Evolutionary conservation across 192 early-diverging fungal genomes (phyloP), one percentile per base, ranked within the genome.

Genomic region (Coemansia sp.): DNA sequence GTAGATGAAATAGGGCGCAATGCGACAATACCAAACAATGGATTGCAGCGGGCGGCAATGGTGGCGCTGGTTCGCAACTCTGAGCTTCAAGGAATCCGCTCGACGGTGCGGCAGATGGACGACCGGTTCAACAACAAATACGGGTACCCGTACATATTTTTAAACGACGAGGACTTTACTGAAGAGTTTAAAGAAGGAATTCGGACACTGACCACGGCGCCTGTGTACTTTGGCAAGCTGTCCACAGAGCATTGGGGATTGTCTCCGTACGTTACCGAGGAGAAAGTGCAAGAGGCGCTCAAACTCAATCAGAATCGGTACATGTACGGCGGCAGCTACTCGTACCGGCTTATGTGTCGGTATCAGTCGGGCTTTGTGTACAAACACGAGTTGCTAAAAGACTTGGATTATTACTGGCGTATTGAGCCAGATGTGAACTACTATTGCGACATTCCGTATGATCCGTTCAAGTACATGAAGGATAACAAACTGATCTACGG

Each of bases 101-200:
- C 68, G 47, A 82, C 85, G 22, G 78, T 92, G 26, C 73, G 74
- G 27, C 78, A 85, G 64, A 69, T 92, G 19, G 84, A 92, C 62
- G 78, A 87, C 66, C 82, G 83, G 32, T 91, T 92, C 65, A 92
- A 92, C 68, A 68, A 78, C 47, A 67, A 82, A 18, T 91, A 83
- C 74, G 59, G 85, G 47, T 93, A 93, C 67, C 91, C 89, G 11
- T 93, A 92, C 69, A 85, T 93, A 27, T 87, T 92, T 62, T 69
- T 93, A 47, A 93, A 92, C 75, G 85, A 92, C 63, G 75, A 83
- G 41, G 83, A 83, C 7, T 92, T 92, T 56, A 84, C 88, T 13
- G 79, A 86, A 27, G 78, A 88, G 68, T 93, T 93, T 78, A 80
- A 80, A 37, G 67, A 69, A 26, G 81, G 81, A 6, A 79, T 86